Evolutionary conservation across 2,329 filamentous ascomycete genomes (phyloP).

Genomic region (Gaeumannomyces sp.): DNA sequence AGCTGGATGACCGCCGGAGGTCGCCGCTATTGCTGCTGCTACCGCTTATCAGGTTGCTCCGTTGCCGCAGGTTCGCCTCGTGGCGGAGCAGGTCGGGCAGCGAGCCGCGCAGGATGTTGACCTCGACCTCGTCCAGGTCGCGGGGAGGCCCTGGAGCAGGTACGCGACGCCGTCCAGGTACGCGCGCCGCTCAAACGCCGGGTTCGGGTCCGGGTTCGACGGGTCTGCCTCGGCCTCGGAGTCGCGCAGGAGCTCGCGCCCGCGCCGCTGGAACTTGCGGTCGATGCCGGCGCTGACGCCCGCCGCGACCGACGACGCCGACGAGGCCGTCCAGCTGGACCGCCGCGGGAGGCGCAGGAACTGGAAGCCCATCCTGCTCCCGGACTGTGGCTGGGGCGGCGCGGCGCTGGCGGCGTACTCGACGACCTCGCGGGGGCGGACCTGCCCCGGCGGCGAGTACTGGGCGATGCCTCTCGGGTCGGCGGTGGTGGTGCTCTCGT

Average conservation of each 20-base stretch:
- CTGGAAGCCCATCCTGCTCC: constrained; percentile 5
- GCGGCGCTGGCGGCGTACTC: background rate
- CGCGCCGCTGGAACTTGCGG: constrained; percentile 10
- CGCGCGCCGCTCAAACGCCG: constrained; percentile 46
- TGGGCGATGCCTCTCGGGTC: constrained; percentile 5
- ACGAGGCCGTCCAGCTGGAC: constrained; percentile 4
- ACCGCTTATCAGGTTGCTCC: background rate
- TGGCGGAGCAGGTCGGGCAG: constrained; percentile 31
- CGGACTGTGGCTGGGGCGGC: background rate
- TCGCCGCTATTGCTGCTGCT: background rate
- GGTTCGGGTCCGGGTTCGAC: constrained; percentile 7
- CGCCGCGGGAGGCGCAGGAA: constrained; percentile 7
- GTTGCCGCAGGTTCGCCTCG: background rate
- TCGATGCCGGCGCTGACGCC: constrained; percentile 6
- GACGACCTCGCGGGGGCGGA: constrained; percentile 5
- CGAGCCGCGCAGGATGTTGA: constrained; percentile 41
- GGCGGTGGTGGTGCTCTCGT: constrained; percentile 4
- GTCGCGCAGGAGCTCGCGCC: constrained; percentile 7
- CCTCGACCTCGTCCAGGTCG: constrained; percentile 49
- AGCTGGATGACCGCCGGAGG: background rate
- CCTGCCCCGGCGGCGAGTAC: background rate
- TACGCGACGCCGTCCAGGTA: constrained; percentile 59
- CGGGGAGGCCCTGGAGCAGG: constrained; percentile 51
- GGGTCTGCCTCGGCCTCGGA: constrained; percentile 10
- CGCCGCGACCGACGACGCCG: background rate